These are phyloP conservation scores for Chrysochromulina parva DNA, from an alignment of 78 protist genomes.

Conservation along the genomic window DNA sequence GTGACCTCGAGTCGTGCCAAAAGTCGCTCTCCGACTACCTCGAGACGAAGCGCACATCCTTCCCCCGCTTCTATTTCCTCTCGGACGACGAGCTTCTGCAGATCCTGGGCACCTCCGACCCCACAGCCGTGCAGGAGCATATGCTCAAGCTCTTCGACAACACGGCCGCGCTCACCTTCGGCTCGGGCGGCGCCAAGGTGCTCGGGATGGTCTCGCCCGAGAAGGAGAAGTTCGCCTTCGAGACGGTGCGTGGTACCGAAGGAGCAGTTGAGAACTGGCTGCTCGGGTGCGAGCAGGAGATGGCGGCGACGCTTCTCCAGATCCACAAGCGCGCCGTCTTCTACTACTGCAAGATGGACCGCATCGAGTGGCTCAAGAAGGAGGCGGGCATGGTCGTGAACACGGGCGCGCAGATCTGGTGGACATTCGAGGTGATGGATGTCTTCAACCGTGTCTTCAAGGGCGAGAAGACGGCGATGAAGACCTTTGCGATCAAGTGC, in stretches of 20 bases:
- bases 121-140: slow-evolving; percentile 82
- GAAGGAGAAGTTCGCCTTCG: slow-evolving; percentile 71
- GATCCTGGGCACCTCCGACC: slow-evolving; percentile 78
- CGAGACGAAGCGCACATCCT: slow-evolving; percentile 83
- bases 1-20: slow-evolving; percentile 78
- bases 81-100: slow-evolving; percentile 92
- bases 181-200: slow-evolving; percentile 35
- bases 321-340: slow-evolving; percentile 76
- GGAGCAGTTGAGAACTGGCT: slow-evolving; percentile 93
- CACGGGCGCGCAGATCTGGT: slow-evolving; percentile 86
- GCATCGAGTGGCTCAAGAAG: slow-evolving; percentile 67
- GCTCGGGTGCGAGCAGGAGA: slow-evolving; percentile 70
- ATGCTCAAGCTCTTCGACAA: slow-evolving; percentile 87
- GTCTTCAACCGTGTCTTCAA: slow-evolving; percentile 68
- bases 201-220: slow-evolving; percentile 75
- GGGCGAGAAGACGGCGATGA: slow-evolving; percentile 78
- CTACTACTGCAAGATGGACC: slow-evolving; percentile 61
- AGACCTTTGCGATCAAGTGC: slow-evolving; percentile 30
- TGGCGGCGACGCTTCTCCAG: slow-evolving; percentile 61
- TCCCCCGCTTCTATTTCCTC: slow-evolving; percentile 94
- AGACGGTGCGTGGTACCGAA: slow-evolving; percentile 46
- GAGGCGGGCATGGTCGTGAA: slow-evolving; percentile 65
- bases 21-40: slow-evolving; percentile 81
- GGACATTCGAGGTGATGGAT: slow-evolving; percentile 90
- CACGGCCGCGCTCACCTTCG: slow-evolving; percentile 59